Conservation (phyloP, 1,284 basidiomycete species). For the Ustilago lituana region DNA sequence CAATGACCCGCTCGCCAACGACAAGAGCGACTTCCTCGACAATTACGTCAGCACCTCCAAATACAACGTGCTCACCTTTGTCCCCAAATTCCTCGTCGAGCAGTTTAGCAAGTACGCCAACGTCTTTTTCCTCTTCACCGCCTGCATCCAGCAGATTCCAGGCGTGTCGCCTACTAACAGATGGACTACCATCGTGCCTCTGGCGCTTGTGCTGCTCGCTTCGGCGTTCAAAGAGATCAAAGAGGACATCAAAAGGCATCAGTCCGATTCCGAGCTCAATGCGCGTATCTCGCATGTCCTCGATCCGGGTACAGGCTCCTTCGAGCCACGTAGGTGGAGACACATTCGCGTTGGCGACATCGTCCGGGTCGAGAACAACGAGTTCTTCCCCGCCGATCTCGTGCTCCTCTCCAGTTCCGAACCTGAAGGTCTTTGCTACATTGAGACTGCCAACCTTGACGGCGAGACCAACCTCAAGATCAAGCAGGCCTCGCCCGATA, state of each 20-base stretch:
- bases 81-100: slow-evolving; percentile 90
- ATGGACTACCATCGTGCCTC: slow-evolving; percentile 94
- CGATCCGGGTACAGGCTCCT: slow-evolving; percentile 73
- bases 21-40: slow-evolving; percentile 59
- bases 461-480: slow-evolving; percentile 99
- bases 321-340: slow-evolving; percentile 84
- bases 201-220: slow-evolving; percentile 87
- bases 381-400: slow-evolving; percentile 96
- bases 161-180: slow-evolving; percentile 94
- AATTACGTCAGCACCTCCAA: slow-evolving; percentile 96
- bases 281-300: slow-evolving; percentile 83
- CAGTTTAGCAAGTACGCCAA: slow-evolving; percentile 99
- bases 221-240: slow-evolving; percentile 97
- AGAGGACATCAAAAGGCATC: slow-evolving; percentile 96
- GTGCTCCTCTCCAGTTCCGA: slow-evolving; percentile 88
- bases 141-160: slow-evolving; percentile 97
- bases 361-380: slow-evolving; percentile 86
- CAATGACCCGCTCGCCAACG: slow-evolving; percentile 62
- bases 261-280: slow-evolving; percentile 92
- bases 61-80: slow-evolving; percentile 87
- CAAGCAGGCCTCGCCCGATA: slow-evolving; percentile 90
- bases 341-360: slow-evolving; percentile 91
- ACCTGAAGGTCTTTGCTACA: slow-evolving; percentile 95
- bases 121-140: slow-evolving; percentile 98
- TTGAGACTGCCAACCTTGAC: slow-evolving; percentile 96